Base-by-base conservation (phyloP, 73 alveolate species). In the Durusdinium trenchii region DNA sequence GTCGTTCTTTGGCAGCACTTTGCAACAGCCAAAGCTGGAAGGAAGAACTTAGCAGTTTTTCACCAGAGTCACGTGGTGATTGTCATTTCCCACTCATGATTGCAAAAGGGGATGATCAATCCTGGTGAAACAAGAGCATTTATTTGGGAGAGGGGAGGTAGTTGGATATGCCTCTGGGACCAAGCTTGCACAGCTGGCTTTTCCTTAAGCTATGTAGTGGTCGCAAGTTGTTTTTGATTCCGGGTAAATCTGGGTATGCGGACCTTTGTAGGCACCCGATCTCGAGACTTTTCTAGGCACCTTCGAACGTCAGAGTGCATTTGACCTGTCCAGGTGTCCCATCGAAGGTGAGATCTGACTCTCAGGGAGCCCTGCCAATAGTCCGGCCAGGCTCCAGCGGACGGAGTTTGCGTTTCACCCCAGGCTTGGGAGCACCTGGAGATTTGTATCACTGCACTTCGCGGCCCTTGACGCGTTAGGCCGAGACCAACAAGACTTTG, bases 361-460 rank as follows among this genome's bases (percentile, higher is more conserved):
- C 91, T 3, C n/a, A 46, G 4, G 91, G 91, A 9, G 91, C 91
- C 91, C 50, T 81, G 48, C 91, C 91, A 6, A 67, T 81, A 67
- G 91, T 81, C 32, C 91, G 71, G 45, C 69, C 91, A 3, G 6
- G 28, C 42, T 6, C 45, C 18, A 32, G 91, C 91, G 71, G 67
- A 14, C 71, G 46, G 90, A 40, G 14, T 7, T 10, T 48, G 71
- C 51, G 94, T 83, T 83, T 83, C 94, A 83, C 76, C 76, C 91
- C 4, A 7, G 54, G 38, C 94, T 75, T 83, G 26, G 94, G 94
- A 18, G 76, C 76, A 3, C 94, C 94, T 0, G 94, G 94, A n/a
- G 94, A 83, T 83, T 83, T 83, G 94, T 83, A 83, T 83, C 75
- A 83, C 94, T 47, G 48, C 50, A 81, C 92, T 48, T 42, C 42